Evolutionary conservation across 2,329 filamentous ascomycete species (phyloP).

Genomic region (Aureobasidium lini): DNA sequence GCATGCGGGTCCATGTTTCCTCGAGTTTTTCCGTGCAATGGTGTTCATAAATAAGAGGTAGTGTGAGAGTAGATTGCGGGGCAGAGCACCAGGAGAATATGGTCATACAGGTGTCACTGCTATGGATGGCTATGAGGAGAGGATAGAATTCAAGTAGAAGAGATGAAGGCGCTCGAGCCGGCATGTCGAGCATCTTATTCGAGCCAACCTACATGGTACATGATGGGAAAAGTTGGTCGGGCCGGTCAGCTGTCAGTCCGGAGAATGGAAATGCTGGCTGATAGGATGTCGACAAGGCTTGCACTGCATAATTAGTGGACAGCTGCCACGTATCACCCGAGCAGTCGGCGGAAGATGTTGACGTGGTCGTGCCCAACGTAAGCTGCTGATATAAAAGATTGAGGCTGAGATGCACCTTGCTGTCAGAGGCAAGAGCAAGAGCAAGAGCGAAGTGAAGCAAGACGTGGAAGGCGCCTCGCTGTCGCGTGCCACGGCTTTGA

Average conservation of each 20-base stretch:
- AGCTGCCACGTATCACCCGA: not conserved
- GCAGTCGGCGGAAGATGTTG: not conserved
- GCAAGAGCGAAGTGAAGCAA: not conserved
- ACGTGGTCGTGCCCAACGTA: not conserved
- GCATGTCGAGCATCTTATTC: not conserved
- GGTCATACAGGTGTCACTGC: not conserved
- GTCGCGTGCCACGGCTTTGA: not conserved
- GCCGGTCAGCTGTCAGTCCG: not conserved
- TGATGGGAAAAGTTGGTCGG: not conserved
- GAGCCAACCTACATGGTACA: not conserved
- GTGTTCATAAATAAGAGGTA: not conserved
- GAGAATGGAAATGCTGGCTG: not conserved
- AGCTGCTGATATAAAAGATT: not conserved
- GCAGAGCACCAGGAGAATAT: too few relatives aligned
- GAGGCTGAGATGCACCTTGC: not conserved
- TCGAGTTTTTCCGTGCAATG: too few relatives aligned
- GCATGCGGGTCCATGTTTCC: not conserved
- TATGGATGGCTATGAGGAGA: not conserved
- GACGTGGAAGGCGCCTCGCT: not conserved
- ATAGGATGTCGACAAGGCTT: not conserved
- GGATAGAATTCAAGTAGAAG: not conserved
- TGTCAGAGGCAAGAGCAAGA: not conserved
- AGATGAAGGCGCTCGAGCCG: not conserved
- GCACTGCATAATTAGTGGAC: not conserved
- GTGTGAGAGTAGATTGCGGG: not conserved